These are phyloP conservation scores for Endoconidiophora laricicola DNA, from an alignment of 2,329 filamentous ascomycete species.

Conservation along the genomic window DNA sequence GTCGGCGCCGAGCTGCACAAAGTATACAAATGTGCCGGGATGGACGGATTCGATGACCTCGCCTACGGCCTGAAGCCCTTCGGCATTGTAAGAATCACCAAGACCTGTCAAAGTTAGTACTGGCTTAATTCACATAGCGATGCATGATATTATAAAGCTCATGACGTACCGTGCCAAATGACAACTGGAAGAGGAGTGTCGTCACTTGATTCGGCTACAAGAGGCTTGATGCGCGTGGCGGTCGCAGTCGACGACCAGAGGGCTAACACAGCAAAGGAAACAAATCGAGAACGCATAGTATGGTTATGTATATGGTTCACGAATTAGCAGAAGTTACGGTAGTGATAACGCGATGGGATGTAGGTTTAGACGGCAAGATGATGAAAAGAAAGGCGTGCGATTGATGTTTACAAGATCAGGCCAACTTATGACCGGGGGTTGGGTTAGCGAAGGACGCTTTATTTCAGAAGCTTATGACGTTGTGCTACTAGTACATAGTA, in stretches of 20 bases:
- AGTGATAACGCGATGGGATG: too few species aligned
- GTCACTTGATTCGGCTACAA: constrained; percentile 22
- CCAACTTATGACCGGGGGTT: too few species aligned
- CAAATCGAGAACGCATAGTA: constrained; percentile 9
- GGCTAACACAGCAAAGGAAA: constrained; percentile 4
- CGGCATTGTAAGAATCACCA: constrained; percentile 57
- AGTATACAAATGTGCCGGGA: constrained; percentile 73
- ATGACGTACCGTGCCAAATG: constrained; percentile 63
- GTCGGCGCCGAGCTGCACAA: constrained; percentile 53
- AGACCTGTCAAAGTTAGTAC: constrained; percentile 23
- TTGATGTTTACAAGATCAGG: too few species aligned
- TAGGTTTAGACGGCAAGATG: too few species aligned
- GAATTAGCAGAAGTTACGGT: too few species aligned
- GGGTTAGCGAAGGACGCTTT: too few species aligned
- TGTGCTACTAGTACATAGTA: too few species aligned
- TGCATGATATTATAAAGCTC: neutral
- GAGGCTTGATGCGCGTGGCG: constrained; percentile 17
- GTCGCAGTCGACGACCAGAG: constrained; percentile 14
- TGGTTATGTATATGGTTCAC: too few species aligned
- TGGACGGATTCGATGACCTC: constrained; percentile 55
- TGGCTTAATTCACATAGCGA: neutral
- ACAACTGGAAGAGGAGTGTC: constrained; percentile 71
- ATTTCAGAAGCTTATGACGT: too few species aligned
- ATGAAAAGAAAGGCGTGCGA: too few species aligned
- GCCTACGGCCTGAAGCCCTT: constrained; percentile 56